Conservation (phyloP, 2,329 filamentous ascomycete species). For the Stagonosporopsis tanaceti region DNA sequence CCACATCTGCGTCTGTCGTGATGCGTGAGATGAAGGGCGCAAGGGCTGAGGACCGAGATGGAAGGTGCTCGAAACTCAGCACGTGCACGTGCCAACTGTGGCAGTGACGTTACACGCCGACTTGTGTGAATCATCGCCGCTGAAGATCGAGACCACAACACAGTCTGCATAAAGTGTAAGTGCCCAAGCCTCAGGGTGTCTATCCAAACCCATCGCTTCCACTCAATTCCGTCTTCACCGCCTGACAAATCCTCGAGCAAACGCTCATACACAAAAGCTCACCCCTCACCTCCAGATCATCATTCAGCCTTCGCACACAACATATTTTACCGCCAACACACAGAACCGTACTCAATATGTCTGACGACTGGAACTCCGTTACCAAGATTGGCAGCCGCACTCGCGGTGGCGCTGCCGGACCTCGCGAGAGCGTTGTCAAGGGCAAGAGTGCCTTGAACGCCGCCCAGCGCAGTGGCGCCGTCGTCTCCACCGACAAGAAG, state of each 20-base stretch:
- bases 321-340: slow-evolving; percentile 7
- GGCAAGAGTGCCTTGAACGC: slow-evolving; percentile 88
- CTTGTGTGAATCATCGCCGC: slow-evolving; percentile 22
- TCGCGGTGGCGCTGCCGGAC: slow-evolving; percentile 69
- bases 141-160: slow-evolving; percentile 18
- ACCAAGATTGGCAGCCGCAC: slow-evolving; percentile 95
- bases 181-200: neutral
- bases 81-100: slow-evolving; percentile 14
- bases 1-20: slow-evolving; percentile 4
- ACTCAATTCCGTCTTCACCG: slow-evolving; percentile 5
- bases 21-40: slow-evolving; percentile 24
- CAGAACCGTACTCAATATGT: slow-evolving; percentile 57
- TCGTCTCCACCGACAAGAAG: slow-evolving; percentile 94
- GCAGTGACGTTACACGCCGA: slow-evolving; percentile 20
- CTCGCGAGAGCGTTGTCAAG: slow-evolving; percentile 87
- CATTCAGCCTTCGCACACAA: slow-evolving; percentile 19
- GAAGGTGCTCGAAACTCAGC: slow-evolving; percentile 17
- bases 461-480: slow-evolving; percentile 78
- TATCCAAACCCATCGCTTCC: slow-evolving; percentile 10
- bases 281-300: slow-evolving; percentile 21
- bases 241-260: slow-evolving; percentile 20
- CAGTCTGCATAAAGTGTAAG: slow-evolving; percentile 20
- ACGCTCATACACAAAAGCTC: slow-evolving; percentile 17
- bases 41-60: slow-evolving; percentile 24
- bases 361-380: slow-evolving; percentile 84